Conservation (phyloP, 352 stramenopile species). For the Phytopythium oedochilum region DNA sequence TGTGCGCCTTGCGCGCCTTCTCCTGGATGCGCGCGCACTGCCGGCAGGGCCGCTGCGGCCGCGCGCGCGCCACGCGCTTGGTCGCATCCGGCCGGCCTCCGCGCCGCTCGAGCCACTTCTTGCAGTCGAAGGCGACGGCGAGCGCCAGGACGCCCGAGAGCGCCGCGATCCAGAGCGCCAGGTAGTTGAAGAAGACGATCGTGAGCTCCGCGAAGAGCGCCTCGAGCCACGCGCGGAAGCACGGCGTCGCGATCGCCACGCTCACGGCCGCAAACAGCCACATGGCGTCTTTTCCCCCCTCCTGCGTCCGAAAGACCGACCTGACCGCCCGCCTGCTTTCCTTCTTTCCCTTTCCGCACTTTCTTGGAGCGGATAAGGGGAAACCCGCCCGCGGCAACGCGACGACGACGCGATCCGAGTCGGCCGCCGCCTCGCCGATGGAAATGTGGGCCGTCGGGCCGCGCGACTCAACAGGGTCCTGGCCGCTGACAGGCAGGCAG, state of each 20-base stretch:
- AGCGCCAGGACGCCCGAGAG: slow-evolving; percentile 27
- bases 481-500: too few species aligned
- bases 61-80: not conserved
- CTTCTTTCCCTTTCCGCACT: too few species aligned
- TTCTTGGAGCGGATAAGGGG: too few species aligned
- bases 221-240: slow-evolving; percentile 50
- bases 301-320: not conserved
- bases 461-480: too few species aligned
- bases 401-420: too few species aligned
- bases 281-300: slow-evolving; percentile 16
- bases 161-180: slow-evolving; percentile 21
- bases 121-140: slow-evolving; percentile 20
- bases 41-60: not conserved
- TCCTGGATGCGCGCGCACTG: slow-evolving; percentile 4
- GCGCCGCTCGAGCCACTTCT: slow-evolving; percentile 9
- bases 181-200: slow-evolving; percentile 59
- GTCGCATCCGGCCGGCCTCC: not conserved
- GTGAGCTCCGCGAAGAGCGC: slow-evolving; percentile 56
- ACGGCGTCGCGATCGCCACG: slow-evolving; percentile 46
- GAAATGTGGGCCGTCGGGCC: too few species aligned
- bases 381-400: too few species aligned
- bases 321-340: too few species aligned
- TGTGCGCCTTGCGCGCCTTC: not conserved
- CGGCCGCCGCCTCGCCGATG: too few species aligned
- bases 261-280: slow-evolving; percentile 52